Percentiles rank a stretch among this genome's conserved stretches.
Evolutionary conservation across 345 rosid genomes (phyloP).

Genomic region (Noccaea bulbosa): DNA sequence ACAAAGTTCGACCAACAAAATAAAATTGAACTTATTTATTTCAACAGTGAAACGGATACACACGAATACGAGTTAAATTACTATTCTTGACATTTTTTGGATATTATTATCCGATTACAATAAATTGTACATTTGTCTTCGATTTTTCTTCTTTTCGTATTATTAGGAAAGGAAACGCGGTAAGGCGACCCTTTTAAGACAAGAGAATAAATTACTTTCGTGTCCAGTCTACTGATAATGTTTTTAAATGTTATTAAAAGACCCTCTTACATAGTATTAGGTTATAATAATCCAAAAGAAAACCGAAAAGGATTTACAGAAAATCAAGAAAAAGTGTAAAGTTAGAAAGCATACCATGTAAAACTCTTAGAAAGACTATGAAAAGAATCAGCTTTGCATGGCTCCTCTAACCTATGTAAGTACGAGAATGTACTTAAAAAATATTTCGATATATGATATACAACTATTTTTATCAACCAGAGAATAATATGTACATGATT

Average conservation of each 20-base stretch:
- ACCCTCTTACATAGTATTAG: not conserved
- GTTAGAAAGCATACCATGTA: slow-evolving; percentile 34
- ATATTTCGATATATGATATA: slow-evolving; percentile 14
- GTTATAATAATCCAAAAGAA: slow-evolving; percentile 4
- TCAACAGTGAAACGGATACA: too few relatives aligned
- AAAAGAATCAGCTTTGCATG: slow-evolving; percentile 31
- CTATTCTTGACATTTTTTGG: too few relatives aligned
- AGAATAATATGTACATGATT: not conserved
- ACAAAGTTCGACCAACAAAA: too few relatives aligned
- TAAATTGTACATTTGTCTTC: too few relatives aligned
- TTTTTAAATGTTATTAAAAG: not conserved
- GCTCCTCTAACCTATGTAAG: slow-evolving; percentile 31
- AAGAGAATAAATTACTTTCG: slow-evolving; percentile 9
- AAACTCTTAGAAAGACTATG: slow-evolving; percentile 29
- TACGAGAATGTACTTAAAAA: slow-evolving; percentile 13
- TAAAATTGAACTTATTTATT: too few relatives aligned
- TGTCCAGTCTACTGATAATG: not conserved
- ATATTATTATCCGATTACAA: too few relatives aligned
- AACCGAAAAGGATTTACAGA: slow-evolving; percentile 19
- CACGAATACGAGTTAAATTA: too few relatives aligned
- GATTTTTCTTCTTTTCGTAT: too few relatives aligned
- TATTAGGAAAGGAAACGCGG: too few relatives aligned
- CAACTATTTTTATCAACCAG: not conserved
- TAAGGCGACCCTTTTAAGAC: slow-evolving; percentile 28
- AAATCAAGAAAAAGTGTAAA: slow-evolving; percentile 36